Evolutionary conservation across 208 protist species (phyloP).

Genomic region (Porcisia deanei): DNA sequence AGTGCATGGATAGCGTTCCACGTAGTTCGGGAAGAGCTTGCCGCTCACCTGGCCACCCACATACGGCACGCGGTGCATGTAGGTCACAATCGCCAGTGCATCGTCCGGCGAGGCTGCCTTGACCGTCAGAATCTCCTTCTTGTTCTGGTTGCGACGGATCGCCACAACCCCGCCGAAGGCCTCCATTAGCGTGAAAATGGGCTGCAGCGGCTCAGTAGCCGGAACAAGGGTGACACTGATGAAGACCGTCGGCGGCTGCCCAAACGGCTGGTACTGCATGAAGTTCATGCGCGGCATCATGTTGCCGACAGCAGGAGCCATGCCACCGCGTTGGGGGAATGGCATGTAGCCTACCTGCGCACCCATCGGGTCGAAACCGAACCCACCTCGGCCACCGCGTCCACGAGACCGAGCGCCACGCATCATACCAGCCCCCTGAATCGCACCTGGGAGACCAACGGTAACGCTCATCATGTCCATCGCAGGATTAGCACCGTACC

Average conservation of each 20-base stretch:
- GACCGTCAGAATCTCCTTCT: conserved; percentile 85
- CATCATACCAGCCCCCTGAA: conserved; percentile 19
- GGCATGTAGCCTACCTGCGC: conserved; percentile 18
- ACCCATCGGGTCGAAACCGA: conserved; percentile 46
- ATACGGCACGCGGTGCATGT: conserved; percentile 79
- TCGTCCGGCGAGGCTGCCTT: conserved; percentile 86
- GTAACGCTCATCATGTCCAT: conserved; percentile 29
- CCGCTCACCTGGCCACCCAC: conserved; percentile 82
- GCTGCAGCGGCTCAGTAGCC: conserved; percentile 75
- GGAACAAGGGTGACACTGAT: conserved; percentile 81
- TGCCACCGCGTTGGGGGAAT: conserved; percentile 19
- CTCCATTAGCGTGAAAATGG: conserved; percentile 85
- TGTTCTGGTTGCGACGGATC: conserved; percentile 89
- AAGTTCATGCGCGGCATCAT: conserved; percentile 45
- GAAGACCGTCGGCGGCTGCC: conserved; percentile 61
- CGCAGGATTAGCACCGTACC: conserved; percentile 25
- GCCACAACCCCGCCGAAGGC: conserved; percentile 82
- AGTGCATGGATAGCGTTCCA: conserved; percentile 84
- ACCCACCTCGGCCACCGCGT: conserved; percentile 34
- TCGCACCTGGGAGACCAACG: conserved; percentile 18
- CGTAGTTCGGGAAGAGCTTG: conserved; percentile 84
- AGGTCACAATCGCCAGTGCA: conserved; percentile 69
- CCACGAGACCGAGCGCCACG: conserved; percentile 36
- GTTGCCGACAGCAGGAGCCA: conserved; percentile 28
- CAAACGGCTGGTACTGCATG: conserved; percentile 32